Conservation (phyloP, 768 basidiomycete species). For the Lyophyllum semitale region DNA sequence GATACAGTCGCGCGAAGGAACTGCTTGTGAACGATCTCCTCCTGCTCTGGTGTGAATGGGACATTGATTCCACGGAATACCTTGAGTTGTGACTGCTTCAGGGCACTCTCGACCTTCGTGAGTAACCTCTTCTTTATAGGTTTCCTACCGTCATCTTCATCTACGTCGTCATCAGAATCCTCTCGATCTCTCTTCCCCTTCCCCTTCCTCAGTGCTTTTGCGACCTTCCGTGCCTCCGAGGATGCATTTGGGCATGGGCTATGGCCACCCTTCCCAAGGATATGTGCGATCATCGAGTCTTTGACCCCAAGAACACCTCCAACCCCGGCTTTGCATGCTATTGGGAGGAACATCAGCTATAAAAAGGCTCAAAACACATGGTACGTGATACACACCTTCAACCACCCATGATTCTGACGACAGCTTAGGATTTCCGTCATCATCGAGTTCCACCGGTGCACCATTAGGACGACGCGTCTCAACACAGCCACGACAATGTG, state of each 20-base stretch:
- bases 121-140: slow-evolving; percentile 16
- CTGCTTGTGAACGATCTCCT: slow-evolving; percentile 18
- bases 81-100: slow-evolving; percentile 24
- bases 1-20: slow-evolving; percentile 27
- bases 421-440: not conserved
- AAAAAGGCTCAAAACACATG: not conserved
- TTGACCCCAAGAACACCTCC: slow-evolving; percentile 23
- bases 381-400: not conserved
- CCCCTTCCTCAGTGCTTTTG: slow-evolving; percentile 11
- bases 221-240: slow-evolving; percentile 11
- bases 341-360: not conserved
- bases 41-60: slow-evolving; percentile 22
- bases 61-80: slow-evolving; percentile 26
- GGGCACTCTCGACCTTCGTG: slow-evolving; percentile 16
- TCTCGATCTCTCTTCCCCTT: not conserved
- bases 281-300: slow-evolving; percentile 25
- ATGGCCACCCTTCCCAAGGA: slow-evolving; percentile 17
- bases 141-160: slow-evolving; percentile 7
- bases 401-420: not conserved
- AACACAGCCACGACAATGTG: slow-evolving; percentile 3
- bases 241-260: slow-evolving; percentile 20
- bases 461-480: not conserved
- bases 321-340: slow-evolving; percentile 19
- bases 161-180: slow-evolving; percentile 2
- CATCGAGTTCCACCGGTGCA: not conserved